Conservation (phyloP, 225 moss, liverwort and hornwort genomes). For the Neckera pumila region DNA sequence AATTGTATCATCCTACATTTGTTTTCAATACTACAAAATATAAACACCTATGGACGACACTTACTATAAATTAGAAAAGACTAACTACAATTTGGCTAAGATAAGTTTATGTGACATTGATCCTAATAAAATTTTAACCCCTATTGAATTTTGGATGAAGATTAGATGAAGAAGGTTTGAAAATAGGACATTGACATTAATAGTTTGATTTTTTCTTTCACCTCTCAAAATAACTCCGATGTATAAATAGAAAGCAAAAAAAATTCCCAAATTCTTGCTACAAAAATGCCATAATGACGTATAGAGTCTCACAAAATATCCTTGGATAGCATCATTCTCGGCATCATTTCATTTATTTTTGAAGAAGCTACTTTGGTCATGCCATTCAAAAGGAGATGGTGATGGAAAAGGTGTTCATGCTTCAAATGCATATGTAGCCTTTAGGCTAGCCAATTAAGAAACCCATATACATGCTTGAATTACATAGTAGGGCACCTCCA, state of each 20-base stretch:
- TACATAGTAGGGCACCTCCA: too few relatives aligned
- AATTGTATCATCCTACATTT: background rate
- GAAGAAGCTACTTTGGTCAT: background rate
- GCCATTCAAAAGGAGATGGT: accelerated
- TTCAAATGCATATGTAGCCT: background rate
- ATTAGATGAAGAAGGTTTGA: background rate
- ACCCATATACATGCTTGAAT: accelerated
- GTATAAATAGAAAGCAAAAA: background rate
- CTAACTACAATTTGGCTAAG: background rate
- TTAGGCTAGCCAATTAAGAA: accelerated
- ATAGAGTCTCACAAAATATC: background rate
- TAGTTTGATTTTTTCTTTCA: background rate
- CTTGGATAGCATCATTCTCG: accelerated
- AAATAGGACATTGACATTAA: background rate
- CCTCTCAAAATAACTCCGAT: background rate
- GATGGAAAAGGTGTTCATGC: accelerated
- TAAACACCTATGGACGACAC: accelerated
- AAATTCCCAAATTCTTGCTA: background rate
- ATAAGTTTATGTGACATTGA: background rate
- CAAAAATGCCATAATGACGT: background rate
- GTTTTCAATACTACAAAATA: background rate
- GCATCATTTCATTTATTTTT: background rate
- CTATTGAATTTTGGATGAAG: background rate
- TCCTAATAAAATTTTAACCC: background rate
- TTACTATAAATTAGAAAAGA: background rate